Percentiles rank a stretch among this genome's conserved stretches.
These are phyloP conservation scores for Heliamphora pulchella DNA, from an alignment of 179 eudicot genomes.

Conservation along the genomic window DNA sequence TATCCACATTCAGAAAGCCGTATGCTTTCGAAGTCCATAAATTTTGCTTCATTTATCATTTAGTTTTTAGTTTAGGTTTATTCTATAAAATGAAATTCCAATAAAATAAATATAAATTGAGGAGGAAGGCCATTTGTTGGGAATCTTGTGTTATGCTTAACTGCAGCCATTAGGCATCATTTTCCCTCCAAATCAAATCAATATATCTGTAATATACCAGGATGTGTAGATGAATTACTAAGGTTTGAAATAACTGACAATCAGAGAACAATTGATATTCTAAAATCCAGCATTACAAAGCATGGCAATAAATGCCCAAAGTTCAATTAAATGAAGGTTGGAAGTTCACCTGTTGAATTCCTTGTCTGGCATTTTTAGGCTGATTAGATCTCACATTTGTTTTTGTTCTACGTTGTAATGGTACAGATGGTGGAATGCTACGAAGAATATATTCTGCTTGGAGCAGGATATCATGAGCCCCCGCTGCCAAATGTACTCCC, in stretches of 20 bases:
- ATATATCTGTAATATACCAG: background rate
- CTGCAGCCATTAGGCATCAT: background rate
- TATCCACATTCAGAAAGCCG: too few species aligned
- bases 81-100: background rate
- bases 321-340: background rate
- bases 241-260: conserved; percentile 1
- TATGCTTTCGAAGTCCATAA: too few species aligned
- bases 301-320: background rate
- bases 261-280: background rate
- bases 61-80: too few species aligned
- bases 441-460: conserved; percentile 77
- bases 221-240: background rate
- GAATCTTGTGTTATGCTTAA: background rate
- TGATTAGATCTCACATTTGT: conserved; percentile 49
- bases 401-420: conserved; percentile 38
- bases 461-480: conserved; percentile 79
- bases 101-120: background rate
- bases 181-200: background rate
- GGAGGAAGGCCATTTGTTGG: background rate
- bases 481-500: conserved; percentile 91
- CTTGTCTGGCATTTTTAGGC: conserved; percentile 81
- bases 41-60: too few species aligned
- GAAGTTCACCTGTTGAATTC: conserved; percentile 63
- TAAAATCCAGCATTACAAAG: background rate
- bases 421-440: conserved; percentile 64